Evolutionary conservation across 495 filamentous ascomycete species (phyloP).

Genomic region (Acidomyces sp.): DNA sequence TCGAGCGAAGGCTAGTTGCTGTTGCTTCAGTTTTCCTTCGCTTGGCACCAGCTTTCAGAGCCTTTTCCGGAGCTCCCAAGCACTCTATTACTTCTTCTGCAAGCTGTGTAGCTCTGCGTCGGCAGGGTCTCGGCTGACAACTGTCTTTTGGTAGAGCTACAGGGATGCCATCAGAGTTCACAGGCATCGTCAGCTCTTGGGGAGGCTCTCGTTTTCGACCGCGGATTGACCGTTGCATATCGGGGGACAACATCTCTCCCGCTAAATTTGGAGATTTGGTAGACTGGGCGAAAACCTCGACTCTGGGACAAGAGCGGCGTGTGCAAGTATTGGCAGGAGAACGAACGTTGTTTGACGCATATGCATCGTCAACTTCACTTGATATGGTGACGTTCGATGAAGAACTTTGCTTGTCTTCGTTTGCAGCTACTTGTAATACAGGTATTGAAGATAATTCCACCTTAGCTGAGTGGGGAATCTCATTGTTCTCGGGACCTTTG

Average conservation of each 20-base stretch:
- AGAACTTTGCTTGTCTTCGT: background rate
- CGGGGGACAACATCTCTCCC: background rate
- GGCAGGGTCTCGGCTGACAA: constrained; percentile 28
- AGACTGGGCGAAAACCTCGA: constrained; percentile 4
- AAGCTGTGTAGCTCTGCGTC: constrained; percentile 23
- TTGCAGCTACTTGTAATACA: background rate
- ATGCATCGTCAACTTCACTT: background rate
- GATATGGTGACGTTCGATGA: too few species aligned
- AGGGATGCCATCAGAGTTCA: constrained; percentile 20
- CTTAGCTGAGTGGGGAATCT: background rate
- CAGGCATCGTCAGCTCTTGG: constrained; percentile 3
- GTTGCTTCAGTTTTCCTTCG: constrained; percentile 20
- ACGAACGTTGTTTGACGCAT: background rate
- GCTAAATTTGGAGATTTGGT: background rate
- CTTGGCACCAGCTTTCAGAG: constrained; percentile 20
- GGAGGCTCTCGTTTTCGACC: constrained; percentile 10
- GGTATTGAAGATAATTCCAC: background rate
- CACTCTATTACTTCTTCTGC: constrained; percentile 20
- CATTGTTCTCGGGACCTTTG: background rate
- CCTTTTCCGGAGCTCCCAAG: constrained; percentile 24
- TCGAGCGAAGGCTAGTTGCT: too few species aligned
- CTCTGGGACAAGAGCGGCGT: constrained; percentile 7
- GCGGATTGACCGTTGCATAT: background rate
- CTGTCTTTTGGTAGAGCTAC: constrained; percentile 25
- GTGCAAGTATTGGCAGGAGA: too few species aligned